Evolutionary conservation across 306 rosid genomes (phyloP).

Genomic region (Dicorynia guianensis): DNA sequence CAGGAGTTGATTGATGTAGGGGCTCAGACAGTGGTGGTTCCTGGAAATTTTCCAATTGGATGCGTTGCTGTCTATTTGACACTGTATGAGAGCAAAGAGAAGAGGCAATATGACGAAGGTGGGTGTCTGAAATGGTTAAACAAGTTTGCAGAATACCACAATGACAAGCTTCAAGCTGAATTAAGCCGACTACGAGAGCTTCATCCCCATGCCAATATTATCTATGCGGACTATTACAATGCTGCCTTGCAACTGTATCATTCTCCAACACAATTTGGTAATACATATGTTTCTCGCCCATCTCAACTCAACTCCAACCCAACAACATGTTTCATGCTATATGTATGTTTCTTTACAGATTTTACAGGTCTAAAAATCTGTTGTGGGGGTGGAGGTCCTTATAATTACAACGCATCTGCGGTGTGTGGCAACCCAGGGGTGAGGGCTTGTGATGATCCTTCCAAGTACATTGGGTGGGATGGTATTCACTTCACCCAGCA

Average conservation of each 20-base stretch:
- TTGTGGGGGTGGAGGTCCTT: background rate
- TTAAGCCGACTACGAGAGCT: background rate
- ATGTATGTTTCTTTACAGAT: background rate
- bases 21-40: constrained; percentile 41
- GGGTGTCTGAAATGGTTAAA: constrained; percentile 37
- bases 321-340: too few relatives aligned
- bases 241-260: constrained; percentile 16
- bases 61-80: constrained; percentile 20
- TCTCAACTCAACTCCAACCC: too few relatives aligned
- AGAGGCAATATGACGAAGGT: constrained; percentile 18
- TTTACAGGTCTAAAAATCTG: background rate
- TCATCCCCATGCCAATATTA: constrained; percentile 23
- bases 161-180: constrained; percentile 22
- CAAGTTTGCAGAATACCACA: constrained; percentile 41
- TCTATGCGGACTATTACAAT: constrained; percentile 42
- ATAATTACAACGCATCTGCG: background rate
- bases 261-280: constrained; percentile 30
- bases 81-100: background rate
- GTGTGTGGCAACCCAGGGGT: constrained; percentile 5
- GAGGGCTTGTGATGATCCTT: constrained; percentile 40
- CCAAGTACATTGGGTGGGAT: constrained; percentile 47
- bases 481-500: constrained; percentile 61
- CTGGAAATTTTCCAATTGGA: constrained; percentile 46
- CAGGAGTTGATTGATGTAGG: constrained; percentile 52
- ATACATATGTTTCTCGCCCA: background rate